Conservation (phyloP, 768 basidiomycete species). For the Gautieria morchelliformis region DNA sequence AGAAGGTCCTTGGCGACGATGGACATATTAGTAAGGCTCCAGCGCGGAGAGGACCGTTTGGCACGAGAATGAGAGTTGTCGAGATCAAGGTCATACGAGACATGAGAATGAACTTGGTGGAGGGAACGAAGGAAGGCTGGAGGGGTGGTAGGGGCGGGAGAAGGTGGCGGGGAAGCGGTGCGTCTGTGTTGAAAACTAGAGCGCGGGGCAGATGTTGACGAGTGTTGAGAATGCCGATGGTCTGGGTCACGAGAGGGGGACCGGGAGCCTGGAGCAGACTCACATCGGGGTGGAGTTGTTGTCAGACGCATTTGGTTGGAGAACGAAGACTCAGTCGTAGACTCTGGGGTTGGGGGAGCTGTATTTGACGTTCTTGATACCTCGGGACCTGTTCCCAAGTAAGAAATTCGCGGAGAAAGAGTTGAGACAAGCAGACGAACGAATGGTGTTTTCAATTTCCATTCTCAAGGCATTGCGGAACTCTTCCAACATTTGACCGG, state of each 20-base stretch:
- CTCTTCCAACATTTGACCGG: constrained; percentile 31
- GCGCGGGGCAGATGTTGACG: neutral
- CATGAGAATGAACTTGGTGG: constrained; percentile 11
- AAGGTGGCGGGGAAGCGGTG: constrained; percentile 12
- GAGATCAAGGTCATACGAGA: neutral
- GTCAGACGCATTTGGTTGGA: neutral
- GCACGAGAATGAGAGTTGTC: neutral
- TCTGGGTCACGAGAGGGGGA: constrained; percentile 4
- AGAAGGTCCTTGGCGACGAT: constrained; percentile 19
- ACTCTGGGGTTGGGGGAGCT: constrained; percentile 13
- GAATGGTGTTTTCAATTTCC: constrained; percentile 16
- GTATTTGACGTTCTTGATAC: constrained; percentile 14
- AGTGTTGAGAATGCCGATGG: neutral
- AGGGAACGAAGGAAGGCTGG: constrained; percentile 16
- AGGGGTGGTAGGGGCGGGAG: constrained; percentile 23
- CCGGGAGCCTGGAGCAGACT: neutral
- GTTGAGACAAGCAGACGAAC: constrained; percentile 13
- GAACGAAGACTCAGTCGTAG: neutral
- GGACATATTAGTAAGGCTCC: constrained; percentile 33
- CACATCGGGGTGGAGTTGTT: neutral
- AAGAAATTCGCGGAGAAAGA: constrained; percentile 12
- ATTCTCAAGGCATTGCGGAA: constrained; percentile 27
- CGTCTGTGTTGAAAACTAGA: neutral
- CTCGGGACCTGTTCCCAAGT: constrained; percentile 16
- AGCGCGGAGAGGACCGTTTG: constrained; percentile 12